Percentiles rank a stretch among this genome's conserved stretches.
phyloP scores from a whole-genome alignment of 306 rosid species.

The Amphicarpaea edgeworthii region DNA sequence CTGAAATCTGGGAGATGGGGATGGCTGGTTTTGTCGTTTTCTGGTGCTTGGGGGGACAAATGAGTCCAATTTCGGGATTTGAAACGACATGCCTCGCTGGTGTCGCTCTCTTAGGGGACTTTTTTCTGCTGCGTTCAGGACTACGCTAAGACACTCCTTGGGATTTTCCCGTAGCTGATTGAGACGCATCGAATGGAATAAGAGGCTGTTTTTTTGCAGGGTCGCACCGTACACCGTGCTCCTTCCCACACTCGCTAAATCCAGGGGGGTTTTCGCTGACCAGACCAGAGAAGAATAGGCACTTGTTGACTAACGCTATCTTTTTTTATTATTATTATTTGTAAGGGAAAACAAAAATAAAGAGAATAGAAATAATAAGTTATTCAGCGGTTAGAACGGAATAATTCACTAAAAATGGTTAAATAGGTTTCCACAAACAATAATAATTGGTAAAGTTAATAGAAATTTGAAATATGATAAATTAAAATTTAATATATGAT shows the following conservation, averaged over 20 bases:
- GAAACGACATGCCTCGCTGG: conserved; percentile 45
- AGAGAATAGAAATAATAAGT: too few relatives aligned
- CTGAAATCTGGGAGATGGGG: conserved; percentile 65
- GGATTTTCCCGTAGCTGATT: background rate
- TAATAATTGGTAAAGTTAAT: too few relatives aligned
- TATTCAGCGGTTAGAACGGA: too few relatives aligned
- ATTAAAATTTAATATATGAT: too few relatives aligned
- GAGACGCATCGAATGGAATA: background rate
- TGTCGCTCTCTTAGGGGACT: conserved; percentile 38
- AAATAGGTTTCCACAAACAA: too few relatives aligned
- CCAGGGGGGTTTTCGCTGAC: background rate
- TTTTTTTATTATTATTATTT: too few relatives aligned
- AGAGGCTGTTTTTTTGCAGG: background rate
- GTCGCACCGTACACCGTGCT: background rate
- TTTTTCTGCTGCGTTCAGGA: background rate
- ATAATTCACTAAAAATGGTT: too few relatives aligned
- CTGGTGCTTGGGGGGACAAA: conserved; percentile 47
- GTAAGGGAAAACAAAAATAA: too few relatives aligned
- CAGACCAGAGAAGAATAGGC: too few relatives aligned
- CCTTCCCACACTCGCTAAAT: background rate
- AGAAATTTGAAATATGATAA: too few relatives aligned
- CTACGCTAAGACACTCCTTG: background rate
- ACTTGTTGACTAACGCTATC: too few relatives aligned
- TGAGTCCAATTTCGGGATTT: conserved; percentile 57
- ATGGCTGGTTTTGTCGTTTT: conserved; percentile 62